Evolutionary conservation across 208 protist species (phyloP), one percentile per base, ranked within the genome.

Genomic region (Leptomonas pyrrhocoris): DNA sequence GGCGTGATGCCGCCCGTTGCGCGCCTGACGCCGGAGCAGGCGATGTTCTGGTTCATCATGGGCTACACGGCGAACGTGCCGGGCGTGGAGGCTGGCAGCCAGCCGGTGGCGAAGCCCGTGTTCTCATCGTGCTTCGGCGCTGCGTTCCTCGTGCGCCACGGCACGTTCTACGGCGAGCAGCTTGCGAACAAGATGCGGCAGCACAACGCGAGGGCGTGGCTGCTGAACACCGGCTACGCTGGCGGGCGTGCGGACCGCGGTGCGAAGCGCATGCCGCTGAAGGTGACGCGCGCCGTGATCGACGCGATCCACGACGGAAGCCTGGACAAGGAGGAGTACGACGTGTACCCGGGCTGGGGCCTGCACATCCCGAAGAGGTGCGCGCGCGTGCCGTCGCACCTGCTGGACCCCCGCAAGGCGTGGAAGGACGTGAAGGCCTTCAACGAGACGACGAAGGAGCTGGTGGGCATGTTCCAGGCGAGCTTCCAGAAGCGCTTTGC

Each of bases 41-140:
- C 97, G n/a, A 98, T 98, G 92, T 95, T 92, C 72, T 87, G 86
- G 79, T 98, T 98, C 75, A 96, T 98, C 77, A 89, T 86, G 68
- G 95, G 95, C 43, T 98, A 98, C 81, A 98, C 96, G n/a, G 89
- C 97, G 23, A 87, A 97, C 70, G 88, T 97, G 36, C 91, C 96
- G 28, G 95, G 95, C 57, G 98, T 98, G 27, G 97, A 99, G 85
- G 81, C 88, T 27, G 98, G 98, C 58, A 81, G 98, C 60, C 93
- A 74, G 18, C 93, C 97, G 66, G 81, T 84, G 23, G 96, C 98
- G 43, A 83, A 80, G 43, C 93, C 96, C 8, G 93, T 92, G 64
- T 99, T 99, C 90, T 98, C 94, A 25, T 86, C 97, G 30, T 98
- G 97, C 77, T 99, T 98, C 68, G 97, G 92, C 63, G 95, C 89